Conservation (phyloP, 202 grass and related monocot genomes). For the Carex arenaria region DNA sequence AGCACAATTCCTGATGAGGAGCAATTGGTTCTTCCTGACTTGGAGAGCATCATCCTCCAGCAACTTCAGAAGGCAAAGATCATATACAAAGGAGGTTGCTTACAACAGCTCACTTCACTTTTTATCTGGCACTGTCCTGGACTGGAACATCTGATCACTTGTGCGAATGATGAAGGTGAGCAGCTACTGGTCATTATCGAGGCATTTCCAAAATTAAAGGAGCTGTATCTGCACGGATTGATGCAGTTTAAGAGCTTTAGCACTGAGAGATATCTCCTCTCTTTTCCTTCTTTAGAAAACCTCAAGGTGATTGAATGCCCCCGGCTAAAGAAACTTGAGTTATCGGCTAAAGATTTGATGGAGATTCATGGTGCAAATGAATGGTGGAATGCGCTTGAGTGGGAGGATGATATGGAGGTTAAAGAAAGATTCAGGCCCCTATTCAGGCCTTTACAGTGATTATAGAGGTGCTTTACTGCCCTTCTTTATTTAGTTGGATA, state of each 20-base stretch:
- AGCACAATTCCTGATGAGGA: constrained; percentile 22
- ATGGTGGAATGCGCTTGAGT: constrained; percentile 64
- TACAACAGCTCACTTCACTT: constrained; percentile 54
- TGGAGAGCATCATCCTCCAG: constrained; percentile 62
- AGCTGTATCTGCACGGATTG: constrained; percentile 50
- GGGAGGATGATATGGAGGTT: constrained; percentile 58
- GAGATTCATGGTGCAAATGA: constrained; percentile 51
- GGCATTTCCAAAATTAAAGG: constrained; percentile 72
- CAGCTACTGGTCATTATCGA: constrained; percentile 19
- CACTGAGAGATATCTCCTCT: constrained; percentile 35
- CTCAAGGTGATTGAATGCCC: constrained; percentile 68
- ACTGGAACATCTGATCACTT: constrained; percentile 61
- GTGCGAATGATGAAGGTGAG: constrained; percentile 13
- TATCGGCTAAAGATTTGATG: constrained; percentile 35
- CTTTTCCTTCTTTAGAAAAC: constrained; percentile 47
- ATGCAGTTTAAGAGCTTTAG: constrained; percentile 44
- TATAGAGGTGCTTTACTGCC: neutral
- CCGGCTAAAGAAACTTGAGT: constrained; percentile 54
- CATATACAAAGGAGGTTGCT: constrained; percentile 51
- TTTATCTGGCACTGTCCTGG: constrained; percentile 62
- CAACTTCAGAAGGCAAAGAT: constrained; percentile 61
- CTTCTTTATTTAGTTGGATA: neutral
- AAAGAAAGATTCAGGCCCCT: constrained; percentile 47
- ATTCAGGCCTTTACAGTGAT: constrained; percentile 32
- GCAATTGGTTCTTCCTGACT: constrained; percentile 44